A percentile compares a stretch with the other conserved stretches of the same genome.
phyloP scores from a whole-genome alignment of 23 red algal species.

The Cyanidiococcus yangmingshanensis region DNA sequence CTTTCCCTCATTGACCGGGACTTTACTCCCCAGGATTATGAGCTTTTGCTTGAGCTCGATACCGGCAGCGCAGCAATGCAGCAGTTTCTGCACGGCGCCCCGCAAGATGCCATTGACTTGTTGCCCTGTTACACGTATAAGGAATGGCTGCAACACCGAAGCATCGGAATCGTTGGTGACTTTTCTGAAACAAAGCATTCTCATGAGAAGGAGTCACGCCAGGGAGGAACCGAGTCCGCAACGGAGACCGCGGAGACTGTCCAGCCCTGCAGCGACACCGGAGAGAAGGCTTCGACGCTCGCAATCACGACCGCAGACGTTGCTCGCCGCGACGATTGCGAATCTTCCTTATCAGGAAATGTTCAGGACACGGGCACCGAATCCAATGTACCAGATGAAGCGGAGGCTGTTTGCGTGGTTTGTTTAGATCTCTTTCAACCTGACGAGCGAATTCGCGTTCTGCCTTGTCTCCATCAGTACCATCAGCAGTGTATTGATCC shows the following conservation, averaged over 20 bases:
- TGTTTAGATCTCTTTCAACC: conserved; percentile 69
- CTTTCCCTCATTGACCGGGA: conserved; percentile 83
- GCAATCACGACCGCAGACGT: not conserved
- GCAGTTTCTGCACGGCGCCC: conserved; percentile 70
- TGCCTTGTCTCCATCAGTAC: conserved; percentile 91
- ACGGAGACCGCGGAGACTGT: conserved; percentile 1
- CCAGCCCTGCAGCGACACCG: not conserved
- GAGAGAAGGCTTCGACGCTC: not conserved
- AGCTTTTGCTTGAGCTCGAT: conserved; percentile 84
- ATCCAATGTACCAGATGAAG: not conserved
- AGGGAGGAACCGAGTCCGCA: not conserved
- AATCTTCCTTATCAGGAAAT: not conserved
- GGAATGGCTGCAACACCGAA: not conserved
- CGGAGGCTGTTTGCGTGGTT: conserved; percentile 46
- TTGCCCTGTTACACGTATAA: not conserved
- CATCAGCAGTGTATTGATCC: conserved; percentile 78
- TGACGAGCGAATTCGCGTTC: conserved; percentile 69
- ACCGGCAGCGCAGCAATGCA: conserved; percentile 51
- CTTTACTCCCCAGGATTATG: conserved; percentile 89
- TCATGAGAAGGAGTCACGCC: not conserved
- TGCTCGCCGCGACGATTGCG: not conserved
- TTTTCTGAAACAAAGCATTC: not conserved
- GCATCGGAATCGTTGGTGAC: too few species aligned
- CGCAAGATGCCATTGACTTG: conserved; percentile 13
- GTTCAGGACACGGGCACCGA: not conserved